These are phyloP conservation scores for Diaporthe destruens DNA, from an alignment of 2,329 filamentous ascomycete genomes.

Conservation along the genomic window DNA sequence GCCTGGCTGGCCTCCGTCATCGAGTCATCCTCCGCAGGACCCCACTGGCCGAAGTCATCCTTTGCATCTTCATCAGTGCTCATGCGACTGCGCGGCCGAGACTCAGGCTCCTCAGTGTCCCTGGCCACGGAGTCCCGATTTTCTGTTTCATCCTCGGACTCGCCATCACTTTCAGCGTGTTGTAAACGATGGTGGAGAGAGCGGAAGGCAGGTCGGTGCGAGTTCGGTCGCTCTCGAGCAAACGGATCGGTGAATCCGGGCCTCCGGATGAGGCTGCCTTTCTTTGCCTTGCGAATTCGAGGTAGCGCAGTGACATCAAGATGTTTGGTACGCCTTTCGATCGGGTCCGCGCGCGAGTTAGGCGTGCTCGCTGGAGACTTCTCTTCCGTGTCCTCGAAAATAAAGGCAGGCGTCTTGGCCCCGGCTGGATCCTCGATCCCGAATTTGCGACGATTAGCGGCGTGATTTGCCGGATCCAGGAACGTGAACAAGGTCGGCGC, in stretches of 20 bases:
- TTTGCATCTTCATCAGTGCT: constrained; percentile 71
- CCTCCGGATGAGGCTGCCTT: constrained; percentile 68
- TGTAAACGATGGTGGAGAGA: constrained; percentile 85
- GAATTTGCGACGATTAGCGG: constrained; percentile 81
- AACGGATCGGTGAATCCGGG: constrained; percentile 76
- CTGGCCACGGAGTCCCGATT: constrained; percentile 71
- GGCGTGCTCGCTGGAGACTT: constrained; percentile 75
- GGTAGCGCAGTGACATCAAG: constrained; percentile 75
- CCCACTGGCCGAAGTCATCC: constrained; percentile 63
- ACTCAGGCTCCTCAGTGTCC: constrained; percentile 89
- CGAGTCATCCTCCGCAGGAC: constrained; percentile 70
- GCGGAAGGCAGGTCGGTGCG: constrained; percentile 73
- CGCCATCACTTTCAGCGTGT: constrained; percentile 78
- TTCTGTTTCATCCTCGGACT: constrained; percentile 86
- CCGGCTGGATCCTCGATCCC: constrained; percentile 79
- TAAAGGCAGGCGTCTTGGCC: constrained; percentile 64
- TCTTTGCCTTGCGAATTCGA: constrained; percentile 79
- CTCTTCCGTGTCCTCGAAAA: constrained; percentile 72
- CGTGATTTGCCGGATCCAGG: constrained; percentile 85
- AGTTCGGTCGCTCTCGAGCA: constrained; percentile 71
- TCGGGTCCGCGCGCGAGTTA: constrained; percentile 71
- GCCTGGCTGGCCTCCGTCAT: constrained; percentile 81
- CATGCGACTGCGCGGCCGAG: constrained; percentile 81
- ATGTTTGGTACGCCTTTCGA: constrained; percentile 70
- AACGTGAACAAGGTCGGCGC: constrained; percentile 84